Evolutionary conservation across 192 early-diverging fungal species (phyloP), one percentile per base, ranked within the genome.

Genomic region (Entomortierella lignicola): DNA sequence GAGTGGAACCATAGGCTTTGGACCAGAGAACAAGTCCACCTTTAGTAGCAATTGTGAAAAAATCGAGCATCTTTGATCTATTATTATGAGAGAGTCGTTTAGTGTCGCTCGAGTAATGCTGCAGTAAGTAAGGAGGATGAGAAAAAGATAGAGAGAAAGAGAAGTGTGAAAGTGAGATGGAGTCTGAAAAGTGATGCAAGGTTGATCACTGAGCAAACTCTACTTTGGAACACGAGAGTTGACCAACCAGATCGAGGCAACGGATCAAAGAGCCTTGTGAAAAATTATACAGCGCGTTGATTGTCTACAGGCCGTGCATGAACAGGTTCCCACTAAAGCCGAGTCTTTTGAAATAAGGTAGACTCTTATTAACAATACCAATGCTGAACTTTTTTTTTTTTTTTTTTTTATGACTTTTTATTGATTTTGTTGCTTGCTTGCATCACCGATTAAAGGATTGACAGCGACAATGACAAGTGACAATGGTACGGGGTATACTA

Each of bases 21-120:
- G 89, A 86, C 94, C 94, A 98, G 27, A 98, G 88, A 25, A 97
- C 93, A 32, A 95, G 83, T 18, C 96, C 96, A 43, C 94, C 94
- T 70, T 91, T 94, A 31, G 95, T 97, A 8, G 94, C 80, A 58
- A 96, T 89, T 0, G 91, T 88, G 64, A 94, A 94, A 34, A 89
- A 80, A 81, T 98, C 96, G 23, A 98, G 87, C 96, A 98, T 98
- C 15, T 15, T 48, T 37, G 21, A 7, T 7, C 34, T 4, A 23
- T 50, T 21, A 4, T 50, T 50, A 23, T 17, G 21, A 23, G 4
- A 15, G 15, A 4, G 47, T 37, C 10, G 34, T 10, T 4, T 4
- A 37, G 34, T 37, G 34, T 37, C 4, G 34, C 10, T 37, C 4
- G 34, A 17, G 47, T 21, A 50, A 29, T 30, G n/a, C n/a, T n/a